Conservation (phyloP, 176 grass and related monocot species). For the Triticum urartu region DNA sequence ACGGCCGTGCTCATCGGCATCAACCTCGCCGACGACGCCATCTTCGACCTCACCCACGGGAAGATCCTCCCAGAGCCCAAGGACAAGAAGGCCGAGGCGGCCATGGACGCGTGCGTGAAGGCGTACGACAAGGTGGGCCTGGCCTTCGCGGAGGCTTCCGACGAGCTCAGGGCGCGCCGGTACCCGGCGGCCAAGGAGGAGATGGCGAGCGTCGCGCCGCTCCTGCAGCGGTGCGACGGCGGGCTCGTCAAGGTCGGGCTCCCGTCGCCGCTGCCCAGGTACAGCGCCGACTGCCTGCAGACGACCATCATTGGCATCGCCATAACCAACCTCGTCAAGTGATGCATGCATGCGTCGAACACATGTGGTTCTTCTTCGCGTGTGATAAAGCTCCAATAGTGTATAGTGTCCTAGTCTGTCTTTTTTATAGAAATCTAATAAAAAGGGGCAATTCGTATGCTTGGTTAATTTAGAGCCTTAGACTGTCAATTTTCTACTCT, state of each 20-base stretch:
- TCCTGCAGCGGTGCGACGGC: conserved; percentile 26
- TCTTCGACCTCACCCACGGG: conserved; percentile 28
- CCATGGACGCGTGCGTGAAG: conserved; percentile 20
- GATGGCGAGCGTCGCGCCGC: conserved; percentile 5
- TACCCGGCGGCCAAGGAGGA: conserved; percentile 16
- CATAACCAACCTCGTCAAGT: conserved; percentile 39
- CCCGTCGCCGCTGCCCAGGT: conserved; percentile 26
- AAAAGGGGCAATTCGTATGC: background rate
- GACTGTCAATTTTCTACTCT: too few relatives aligned
- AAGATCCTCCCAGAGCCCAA: conserved; percentile 24
- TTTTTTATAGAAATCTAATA: background rate
- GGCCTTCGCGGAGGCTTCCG: conserved; percentile 42
- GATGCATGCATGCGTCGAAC: conserved; percentile 6
- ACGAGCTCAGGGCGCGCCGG: conserved; percentile 16
- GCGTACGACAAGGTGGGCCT: conserved; percentile 29
- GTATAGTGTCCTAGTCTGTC: background rate
- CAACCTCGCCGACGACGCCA: conserved; percentile 37
- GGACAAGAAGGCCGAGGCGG: background rate
- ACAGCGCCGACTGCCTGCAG: conserved; percentile 22
- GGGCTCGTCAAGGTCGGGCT: background rate
- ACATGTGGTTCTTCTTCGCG: background rate
- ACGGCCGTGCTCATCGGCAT: conserved; percentile 43
- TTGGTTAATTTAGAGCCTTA: background rate
- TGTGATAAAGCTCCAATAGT: background rate
- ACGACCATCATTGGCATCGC: conserved; percentile 34